Percentiles rank a stretch among this genome's conserved stretches.
Conservation (phyloP, 2,329 filamentous ascomycete genomes). For the Dothidotthia symphoricarpi region DNA sequence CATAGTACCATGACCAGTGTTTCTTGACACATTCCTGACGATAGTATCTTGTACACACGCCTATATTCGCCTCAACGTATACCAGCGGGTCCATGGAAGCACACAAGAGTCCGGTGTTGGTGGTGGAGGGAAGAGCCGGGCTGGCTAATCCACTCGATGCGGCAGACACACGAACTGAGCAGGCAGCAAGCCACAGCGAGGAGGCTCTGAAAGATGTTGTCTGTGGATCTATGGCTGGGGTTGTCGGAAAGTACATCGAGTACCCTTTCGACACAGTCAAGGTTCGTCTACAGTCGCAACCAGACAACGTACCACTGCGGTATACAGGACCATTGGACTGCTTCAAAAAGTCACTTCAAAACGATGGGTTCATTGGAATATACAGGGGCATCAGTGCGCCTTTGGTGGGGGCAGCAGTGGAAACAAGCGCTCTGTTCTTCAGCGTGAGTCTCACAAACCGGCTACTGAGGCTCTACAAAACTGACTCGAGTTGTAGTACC, state of each 20-base stretch:
- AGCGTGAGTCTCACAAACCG: conserved; percentile 52
- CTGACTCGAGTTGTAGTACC: conserved; percentile 43
- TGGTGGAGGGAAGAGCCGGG: conserved; percentile 32
- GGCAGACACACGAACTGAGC: conserved; percentile 18
- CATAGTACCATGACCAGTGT: conserved; percentile 20
- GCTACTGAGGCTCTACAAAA: not conserved
- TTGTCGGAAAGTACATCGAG: conserved; percentile 93
- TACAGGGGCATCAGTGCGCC: conserved; percentile 94
- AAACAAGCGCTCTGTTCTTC: conserved; percentile 90
- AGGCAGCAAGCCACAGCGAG: conserved; percentile 46
- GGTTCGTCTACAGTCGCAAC: conserved; percentile 94
- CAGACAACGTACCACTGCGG: conserved; percentile 73
- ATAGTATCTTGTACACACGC: conserved; percentile 1
- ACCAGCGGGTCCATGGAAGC: conserved; percentile 29
- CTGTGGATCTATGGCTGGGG: conserved; percentile 87
- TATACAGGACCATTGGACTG: conserved; percentile 90
- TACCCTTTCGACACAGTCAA: conserved; percentile 99
- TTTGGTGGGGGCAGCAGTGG: conserved; percentile 83
- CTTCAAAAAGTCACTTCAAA: conserved; percentile 78
- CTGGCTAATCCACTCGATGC: conserved; percentile 18
- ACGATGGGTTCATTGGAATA: conserved; percentile 75
- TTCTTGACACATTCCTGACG: conserved; percentile 10
- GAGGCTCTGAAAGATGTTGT: conserved; percentile 82
- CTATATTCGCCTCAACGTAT: conserved; percentile 1
- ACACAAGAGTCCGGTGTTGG: conserved; percentile 29